Evolutionary conservation across 2,329 filamentous ascomycete species (phyloP).

Genomic region (Paramyrothecium roridum): DNA sequence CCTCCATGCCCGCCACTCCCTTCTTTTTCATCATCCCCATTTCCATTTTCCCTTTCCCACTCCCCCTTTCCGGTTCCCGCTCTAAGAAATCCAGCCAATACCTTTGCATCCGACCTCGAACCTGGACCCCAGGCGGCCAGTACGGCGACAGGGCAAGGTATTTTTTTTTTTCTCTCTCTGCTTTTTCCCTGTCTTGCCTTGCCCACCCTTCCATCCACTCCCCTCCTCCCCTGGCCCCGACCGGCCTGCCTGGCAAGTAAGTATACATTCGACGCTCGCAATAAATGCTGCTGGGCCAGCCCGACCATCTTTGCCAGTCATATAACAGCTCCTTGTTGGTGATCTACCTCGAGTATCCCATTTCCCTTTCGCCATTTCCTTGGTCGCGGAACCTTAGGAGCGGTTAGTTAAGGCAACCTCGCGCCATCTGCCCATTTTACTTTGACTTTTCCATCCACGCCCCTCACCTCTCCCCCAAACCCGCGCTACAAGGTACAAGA

Average conservation of each 20-base stretch:
- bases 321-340: neutral
- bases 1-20: neutral
- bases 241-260: too few relatives aligned
- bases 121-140: neutral
- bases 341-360: neutral
- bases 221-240: too few relatives aligned
- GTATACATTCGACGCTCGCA: neutral
- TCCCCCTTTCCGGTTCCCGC: neutral
- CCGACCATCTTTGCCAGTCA: neutral
- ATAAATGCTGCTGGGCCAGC: neutral
- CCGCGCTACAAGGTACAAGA: neutral
- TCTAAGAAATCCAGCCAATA: neutral
- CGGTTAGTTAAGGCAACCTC: neutral
- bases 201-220: neutral
- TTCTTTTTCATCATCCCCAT: neutral
- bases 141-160: neutral
- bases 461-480: too few relatives aligned
- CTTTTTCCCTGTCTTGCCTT: neutral
- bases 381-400: too few relatives aligned
- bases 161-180: neutral
- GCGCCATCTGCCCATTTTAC: neutral
- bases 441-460: neutral
- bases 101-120: neutral
- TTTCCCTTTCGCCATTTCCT: slow-evolving; percentile 8
- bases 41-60: neutral